Conservation (phyloP, 2,329 filamentous ascomycete species). For the Talaromyces amestolkiae region DNA sequence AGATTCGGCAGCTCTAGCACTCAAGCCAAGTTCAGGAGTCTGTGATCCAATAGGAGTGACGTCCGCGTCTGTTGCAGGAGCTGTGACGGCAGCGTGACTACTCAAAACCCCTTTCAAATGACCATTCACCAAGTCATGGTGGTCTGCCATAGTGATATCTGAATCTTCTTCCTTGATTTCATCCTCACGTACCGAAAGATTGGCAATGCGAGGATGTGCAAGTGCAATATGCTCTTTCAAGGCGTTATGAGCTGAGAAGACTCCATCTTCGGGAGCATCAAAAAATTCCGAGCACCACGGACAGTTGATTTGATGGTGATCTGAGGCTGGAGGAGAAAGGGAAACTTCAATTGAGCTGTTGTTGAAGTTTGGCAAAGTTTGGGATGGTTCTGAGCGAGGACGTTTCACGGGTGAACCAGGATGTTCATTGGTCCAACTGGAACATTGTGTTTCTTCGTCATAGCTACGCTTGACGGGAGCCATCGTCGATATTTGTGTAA, state of each 20-base stretch:
- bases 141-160: slow-evolving; percentile 10
- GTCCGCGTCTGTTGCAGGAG: slow-evolving; percentile 18
- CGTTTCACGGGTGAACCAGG: slow-evolving; percentile 36
- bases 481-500: background rate
- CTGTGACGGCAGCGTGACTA: slow-evolving; percentile 13
- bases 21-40: slow-evolving; percentile 6
- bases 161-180: slow-evolving; percentile 22
- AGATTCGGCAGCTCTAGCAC: slow-evolving; percentile 16
- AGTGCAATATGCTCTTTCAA: slow-evolving; percentile 35
- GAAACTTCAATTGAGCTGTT: slow-evolving; percentile 37
- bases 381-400: slow-evolving; percentile 40
- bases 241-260: slow-evolving; percentile 27
- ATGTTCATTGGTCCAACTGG: slow-evolving; percentile 34
- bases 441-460: slow-evolving; percentile 37
- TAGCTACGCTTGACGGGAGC: slow-evolving; percentile 31
- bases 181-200: slow-evolving; percentile 27
- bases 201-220: slow-evolving; percentile 34
- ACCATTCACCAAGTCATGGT: slow-evolving; percentile 22
- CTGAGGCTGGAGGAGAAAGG: slow-evolving; percentile 32
- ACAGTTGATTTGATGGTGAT: slow-evolving; percentile 31
- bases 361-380: slow-evolving; percentile 22
- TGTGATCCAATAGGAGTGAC: slow-evolving; percentile 20
- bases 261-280: slow-evolving; percentile 27
- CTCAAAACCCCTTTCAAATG: background rate
- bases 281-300: slow-evolving; percentile 38